These are phyloP conservation scores for Wickerhamomyces bovis DNA, from an alignment of 805 yeast species.

Conservation along the genomic window DNA sequence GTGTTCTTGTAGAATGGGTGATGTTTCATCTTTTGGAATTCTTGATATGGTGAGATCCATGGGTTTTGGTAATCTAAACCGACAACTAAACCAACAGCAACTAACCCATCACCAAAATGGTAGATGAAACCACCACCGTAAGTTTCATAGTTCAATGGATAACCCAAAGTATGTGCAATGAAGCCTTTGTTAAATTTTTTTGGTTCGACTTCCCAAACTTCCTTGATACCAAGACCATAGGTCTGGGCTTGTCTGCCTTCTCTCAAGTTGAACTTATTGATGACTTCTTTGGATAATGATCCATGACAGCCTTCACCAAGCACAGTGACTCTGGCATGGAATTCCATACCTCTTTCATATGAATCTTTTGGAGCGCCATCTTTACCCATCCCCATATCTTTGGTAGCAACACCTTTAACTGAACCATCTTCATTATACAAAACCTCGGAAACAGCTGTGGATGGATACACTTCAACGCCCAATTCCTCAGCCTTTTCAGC, in stretches of 20 bases:
- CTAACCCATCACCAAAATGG: slow-evolving; percentile 91
- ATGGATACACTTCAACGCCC: slow-evolving; percentile 92
- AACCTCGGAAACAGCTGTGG: slow-evolving; percentile 78
- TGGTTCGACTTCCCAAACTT: slow-evolving; percentile 92
- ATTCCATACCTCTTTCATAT: slow-evolving; percentile 97
- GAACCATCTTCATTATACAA: slow-evolving; percentile 55
- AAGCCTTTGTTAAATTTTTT: slow-evolving; percentile 75
- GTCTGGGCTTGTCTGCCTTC: slow-evolving; percentile 69
- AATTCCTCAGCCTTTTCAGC: slow-evolving; percentile 86
- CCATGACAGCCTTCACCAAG: slow-evolving; percentile 99
- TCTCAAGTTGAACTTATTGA: slow-evolving; percentile 63
- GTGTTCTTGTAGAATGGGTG: slow-evolving; percentile 79
- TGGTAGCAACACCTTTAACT: slow-evolving; percentile 88
- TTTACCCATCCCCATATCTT: slow-evolving; percentile 81
- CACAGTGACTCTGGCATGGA: slow-evolving; percentile 82
- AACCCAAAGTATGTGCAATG: slow-evolving; percentile 86
- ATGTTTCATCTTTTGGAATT: slow-evolving; percentile 88
- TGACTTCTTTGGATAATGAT: slow-evolving; percentile 73
- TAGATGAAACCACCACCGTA: slow-evolving; percentile 98
- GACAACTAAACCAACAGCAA: slow-evolving; percentile 87
- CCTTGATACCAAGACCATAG: slow-evolving; percentile 93
- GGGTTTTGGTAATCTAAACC: slow-evolving; percentile 96
- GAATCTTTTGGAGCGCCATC: slow-evolving; percentile 70
- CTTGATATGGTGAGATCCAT: slow-evolving; percentile 91
- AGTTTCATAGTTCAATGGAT: slow-evolving; percentile 63